phyloP scores from a whole-genome alignment of 805 yeast genomes.

The Ascoidea asiatica region DNA sequence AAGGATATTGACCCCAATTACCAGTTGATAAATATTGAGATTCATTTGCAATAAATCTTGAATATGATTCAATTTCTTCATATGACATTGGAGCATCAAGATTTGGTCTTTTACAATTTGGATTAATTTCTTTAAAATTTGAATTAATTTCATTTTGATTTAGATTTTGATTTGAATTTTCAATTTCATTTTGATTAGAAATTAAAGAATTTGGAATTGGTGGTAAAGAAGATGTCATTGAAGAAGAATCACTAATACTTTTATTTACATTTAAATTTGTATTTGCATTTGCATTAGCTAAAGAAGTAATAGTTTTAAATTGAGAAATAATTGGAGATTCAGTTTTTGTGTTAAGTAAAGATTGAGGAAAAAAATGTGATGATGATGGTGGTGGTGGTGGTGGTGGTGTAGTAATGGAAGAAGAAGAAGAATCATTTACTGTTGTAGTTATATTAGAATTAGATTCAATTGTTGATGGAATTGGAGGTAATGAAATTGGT shows the following conservation, averaged over 20 bases:
- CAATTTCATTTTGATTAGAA: not conserved
- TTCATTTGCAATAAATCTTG: conserved; percentile 38
- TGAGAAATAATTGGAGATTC: no score
- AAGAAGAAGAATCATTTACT: conserved; percentile 13
- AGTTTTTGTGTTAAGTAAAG: no score
- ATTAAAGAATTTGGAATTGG: no score
- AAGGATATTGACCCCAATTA: conserved; percentile 58
- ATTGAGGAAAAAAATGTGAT: no score
- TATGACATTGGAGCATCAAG: conserved; percentile 39
- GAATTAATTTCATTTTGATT: not conserved
- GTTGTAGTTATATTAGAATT: conserved; percentile 13
- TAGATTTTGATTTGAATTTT: not conserved
- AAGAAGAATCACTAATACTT: conserved; percentile 20
- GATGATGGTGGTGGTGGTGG: no score
- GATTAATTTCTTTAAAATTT: conserved; percentile 16
- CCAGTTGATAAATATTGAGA: conserved; percentile 33
- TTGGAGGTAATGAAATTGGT: no score
- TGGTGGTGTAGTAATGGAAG: conserved; percentile 19
- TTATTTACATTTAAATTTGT: conserved; percentile 19
- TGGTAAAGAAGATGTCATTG: conserved; percentile 21
- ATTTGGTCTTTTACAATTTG: conserved; percentile 45
- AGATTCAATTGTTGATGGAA: no score
- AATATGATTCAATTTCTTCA: conserved; percentile 39
- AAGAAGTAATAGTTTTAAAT: conserved; percentile 10
- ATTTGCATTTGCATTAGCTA: conserved; percentile 11